Base-by-base conservation (phyloP, 345 rosid genomes). In the Eucalyptus coolabah region DNA sequence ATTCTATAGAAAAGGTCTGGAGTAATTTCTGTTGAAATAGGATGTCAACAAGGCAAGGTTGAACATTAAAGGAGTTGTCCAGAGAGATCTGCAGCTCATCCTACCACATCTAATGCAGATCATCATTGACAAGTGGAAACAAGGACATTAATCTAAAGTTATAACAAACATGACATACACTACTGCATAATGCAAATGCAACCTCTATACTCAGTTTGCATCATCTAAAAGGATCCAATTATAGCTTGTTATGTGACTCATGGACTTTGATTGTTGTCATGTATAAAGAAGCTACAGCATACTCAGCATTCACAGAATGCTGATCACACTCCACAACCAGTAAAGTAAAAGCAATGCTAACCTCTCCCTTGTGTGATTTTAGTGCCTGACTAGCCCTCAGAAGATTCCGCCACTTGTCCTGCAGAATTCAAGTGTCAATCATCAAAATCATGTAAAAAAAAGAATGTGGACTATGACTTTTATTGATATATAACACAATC, bases 351-450 rank as follows among this genome's bases (percentile, higher is more conserved):
- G 85, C 88, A 87, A 37, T 37, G 67, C 93, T 92, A 54, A 96
- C 98, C 98, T 94, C 95, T 91, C 88, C 91, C 90, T 91, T 49
- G 60, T 91, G 90, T 72, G 86, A 91, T 90, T 92, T 92, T 86
- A 89, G 90, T 17, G 89, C 93, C 77, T 87, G 90, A 92, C 96
- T 91, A 88, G 98, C 95, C 92, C 93, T 94, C 63, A 98, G 91
- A 90, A 98, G 98, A 93, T 98, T 98, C 72, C 99, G 94, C 99
- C 99, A 97, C 92, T 97, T 97, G 89, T 96, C 99, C 99, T 97
- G 94, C 91, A 91, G 47, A 88, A 60, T 69, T 53, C 53, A 90
- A 51, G 19, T 51, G 32, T 88, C 87, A 90, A 72, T 54, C 50
- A 28, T 91, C 85, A 45, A 88, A 67, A n/a, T 34, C 83, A 50